Conservation (phyloP, 176 grass and related monocot species). For the Chloris gayana region DNA sequence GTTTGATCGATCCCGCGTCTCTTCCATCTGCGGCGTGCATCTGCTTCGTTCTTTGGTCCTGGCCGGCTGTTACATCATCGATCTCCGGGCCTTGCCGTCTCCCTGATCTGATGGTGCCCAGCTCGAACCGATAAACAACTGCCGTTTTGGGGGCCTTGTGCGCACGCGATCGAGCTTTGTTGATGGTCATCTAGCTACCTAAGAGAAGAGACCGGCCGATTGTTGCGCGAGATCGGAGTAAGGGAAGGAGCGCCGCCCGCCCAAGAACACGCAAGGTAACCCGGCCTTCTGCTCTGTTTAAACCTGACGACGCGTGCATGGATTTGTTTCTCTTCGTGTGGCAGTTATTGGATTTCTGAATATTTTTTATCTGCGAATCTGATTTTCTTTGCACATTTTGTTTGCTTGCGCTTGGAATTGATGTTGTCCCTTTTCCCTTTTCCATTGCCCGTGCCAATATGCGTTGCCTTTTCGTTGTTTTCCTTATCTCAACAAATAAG, state of each 20-base stretch:
- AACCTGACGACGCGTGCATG: background rate
- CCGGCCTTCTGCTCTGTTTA: background rate
- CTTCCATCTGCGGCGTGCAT: background rate
- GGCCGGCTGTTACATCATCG: too few relatives aligned
- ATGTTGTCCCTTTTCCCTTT: background rate
- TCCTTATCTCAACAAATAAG: background rate
- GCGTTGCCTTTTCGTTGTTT: background rate
- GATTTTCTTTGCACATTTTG: background rate
- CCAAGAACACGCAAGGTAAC: slow-evolving; percentile 27
- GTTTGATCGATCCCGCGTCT: background rate
- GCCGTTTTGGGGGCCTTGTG: background rate
- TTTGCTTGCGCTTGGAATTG: slow-evolving; percentile 6
- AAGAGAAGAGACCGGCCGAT: slow-evolving; percentile 27
- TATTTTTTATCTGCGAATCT: background rate
- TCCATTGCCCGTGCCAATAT: background rate
- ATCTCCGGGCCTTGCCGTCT: background rate
- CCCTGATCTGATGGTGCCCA: background rate
- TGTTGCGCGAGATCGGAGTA: background rate
- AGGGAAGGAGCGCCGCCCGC: background rate
- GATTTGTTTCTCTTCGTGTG: background rate
- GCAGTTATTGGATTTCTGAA: background rate
- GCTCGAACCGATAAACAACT: background rate
- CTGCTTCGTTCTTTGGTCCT: background rate
- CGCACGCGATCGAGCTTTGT: slow-evolving; percentile 21
- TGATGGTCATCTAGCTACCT: slow-evolving; percentile 41